These are phyloP conservation scores for Bacidia gigantensis DNA, from an alignment of 495 filamentous ascomycete genomes.

Conservation along the genomic window DNA sequence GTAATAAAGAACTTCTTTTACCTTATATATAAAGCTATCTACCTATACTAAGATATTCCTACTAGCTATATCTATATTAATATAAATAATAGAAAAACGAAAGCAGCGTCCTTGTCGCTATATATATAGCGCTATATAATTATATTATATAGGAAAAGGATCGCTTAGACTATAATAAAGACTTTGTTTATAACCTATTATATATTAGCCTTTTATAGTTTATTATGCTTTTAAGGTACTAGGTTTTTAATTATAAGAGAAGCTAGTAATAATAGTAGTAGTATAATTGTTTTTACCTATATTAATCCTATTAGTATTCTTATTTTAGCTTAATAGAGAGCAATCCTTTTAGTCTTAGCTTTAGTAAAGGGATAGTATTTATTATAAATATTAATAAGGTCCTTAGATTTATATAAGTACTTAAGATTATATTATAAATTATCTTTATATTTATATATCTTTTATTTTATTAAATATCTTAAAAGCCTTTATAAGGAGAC, in stretches of 20 bases:
- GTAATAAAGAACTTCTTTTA: too few species aligned
- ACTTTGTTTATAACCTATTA: not conserved
- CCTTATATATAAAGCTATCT: too few species aligned
- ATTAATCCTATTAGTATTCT: not conserved
- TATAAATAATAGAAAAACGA: not conserved
- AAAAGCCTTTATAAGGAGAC: too few species aligned
- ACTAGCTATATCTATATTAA: not conserved
- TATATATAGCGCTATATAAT: not conserved
- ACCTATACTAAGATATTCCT: not conserved
- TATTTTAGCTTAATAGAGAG: too few species aligned
- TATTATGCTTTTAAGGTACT: not conserved
- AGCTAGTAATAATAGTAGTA: not conserved
- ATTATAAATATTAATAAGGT: too few species aligned
- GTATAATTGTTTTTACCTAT: not conserved
- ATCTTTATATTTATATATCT: too few species aligned
- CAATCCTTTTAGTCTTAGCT: too few species aligned
- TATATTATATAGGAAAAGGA: not conserved
- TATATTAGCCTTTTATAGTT: not conserved
- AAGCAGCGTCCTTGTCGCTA: not conserved
- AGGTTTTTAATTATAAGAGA: too few species aligned
- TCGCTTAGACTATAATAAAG: not conserved
- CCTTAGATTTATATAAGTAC: too few species aligned
- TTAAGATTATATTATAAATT: too few species aligned
- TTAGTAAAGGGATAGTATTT: too few species aligned
- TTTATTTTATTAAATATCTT: too few species aligned